These are phyloP conservation scores for Prorocentrum cordatum DNA, from an alignment of 169 alveolate genomes.

Conservation along the genomic window DNA sequence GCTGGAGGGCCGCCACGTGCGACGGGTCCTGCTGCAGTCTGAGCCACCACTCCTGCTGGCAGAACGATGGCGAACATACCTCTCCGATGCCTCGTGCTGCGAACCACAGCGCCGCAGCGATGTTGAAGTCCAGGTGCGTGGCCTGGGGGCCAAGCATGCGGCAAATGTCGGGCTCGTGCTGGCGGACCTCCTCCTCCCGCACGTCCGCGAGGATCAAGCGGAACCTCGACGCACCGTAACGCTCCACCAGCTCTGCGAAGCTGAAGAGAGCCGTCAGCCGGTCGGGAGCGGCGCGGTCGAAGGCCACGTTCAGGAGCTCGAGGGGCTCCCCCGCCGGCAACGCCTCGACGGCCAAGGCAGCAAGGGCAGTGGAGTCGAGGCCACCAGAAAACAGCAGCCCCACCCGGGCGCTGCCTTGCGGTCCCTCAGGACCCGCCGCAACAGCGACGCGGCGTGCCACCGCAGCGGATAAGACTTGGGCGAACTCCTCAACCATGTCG, in stretches of 20 bases:
- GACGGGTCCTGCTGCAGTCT: too few relatives aligned
- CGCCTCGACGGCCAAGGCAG: conserved; percentile 24
- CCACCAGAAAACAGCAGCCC: conserved; percentile 61
- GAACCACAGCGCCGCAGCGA: conserved; percentile 47
- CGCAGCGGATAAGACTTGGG: not conserved
- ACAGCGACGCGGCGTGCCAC: too few relatives aligned
- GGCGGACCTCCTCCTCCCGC: not conserved
- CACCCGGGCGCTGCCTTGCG: not conserved
- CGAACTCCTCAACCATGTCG: not conserved
- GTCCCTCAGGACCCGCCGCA: not conserved
- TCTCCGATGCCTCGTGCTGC: too few relatives aligned
- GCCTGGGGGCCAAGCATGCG: conserved; percentile 51
- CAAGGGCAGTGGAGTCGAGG: conserved; percentile 38
- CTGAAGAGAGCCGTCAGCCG: conserved; percentile 47
- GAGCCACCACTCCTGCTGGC: too few relatives aligned
- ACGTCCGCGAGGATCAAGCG: not conserved
- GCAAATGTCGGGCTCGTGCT: conserved; percentile 11
- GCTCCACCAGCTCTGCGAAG: conserved; percentile 22
- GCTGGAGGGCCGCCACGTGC: too few relatives aligned
- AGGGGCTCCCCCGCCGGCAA: not conserved
- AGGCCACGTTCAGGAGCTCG: conserved; percentile 43
- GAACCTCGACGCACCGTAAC: conserved; percentile 17
- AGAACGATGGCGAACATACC: too few relatives aligned
- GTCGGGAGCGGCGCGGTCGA: conserved; percentile 37
- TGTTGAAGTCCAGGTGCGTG: conserved; percentile 53